Conservation (phyloP, 2,329 filamentous ascomycete genomes). For the Diplodia sapinea region DNA sequence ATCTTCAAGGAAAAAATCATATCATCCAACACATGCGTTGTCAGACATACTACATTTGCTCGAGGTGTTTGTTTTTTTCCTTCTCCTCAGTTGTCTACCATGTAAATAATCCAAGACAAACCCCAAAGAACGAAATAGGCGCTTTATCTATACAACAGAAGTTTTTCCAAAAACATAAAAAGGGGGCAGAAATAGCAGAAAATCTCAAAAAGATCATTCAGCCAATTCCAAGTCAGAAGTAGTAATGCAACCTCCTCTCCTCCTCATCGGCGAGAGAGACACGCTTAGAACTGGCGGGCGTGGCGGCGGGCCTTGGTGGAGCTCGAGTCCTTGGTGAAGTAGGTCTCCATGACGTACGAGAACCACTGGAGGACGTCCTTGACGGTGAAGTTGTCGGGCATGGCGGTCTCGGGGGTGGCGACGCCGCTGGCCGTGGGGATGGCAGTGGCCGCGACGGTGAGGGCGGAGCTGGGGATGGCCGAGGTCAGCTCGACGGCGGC, state of each 20-base stretch:
- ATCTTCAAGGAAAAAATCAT: background rate
- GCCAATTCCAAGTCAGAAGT: background rate
- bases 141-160: slow-evolving; percentile 2
- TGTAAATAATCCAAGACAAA: background rate
- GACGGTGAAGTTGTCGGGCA: slow-evolving; percentile 44
- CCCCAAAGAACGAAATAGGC: background rate
- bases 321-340: slow-evolving; percentile 22
- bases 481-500: slow-evolving; percentile 32
- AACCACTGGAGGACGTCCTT: slow-evolving; percentile 45
- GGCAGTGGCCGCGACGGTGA: slow-evolving; percentile 18
- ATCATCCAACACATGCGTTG: background rate
- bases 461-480: slow-evolving; percentile 33
- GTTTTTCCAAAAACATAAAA: background rate
- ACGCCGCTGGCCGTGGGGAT: slow-evolving; percentile 28
- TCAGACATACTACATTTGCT: background rate
- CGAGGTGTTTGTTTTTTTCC: background rate
- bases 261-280: background rate
- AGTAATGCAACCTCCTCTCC: background rate
- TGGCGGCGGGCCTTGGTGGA: slow-evolving; percentile 30
- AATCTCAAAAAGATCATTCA: background rate
- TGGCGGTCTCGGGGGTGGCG: slow-evolving; percentile 22
- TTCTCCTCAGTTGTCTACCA: background rate
- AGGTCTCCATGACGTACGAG: slow-evolving; percentile 34
- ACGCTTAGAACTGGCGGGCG: slow-evolving; percentile 31
- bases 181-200: background rate